Base-by-base conservation (phyloP, 805 yeast genomes). In the Yamadazyma scolyti region DNA sequence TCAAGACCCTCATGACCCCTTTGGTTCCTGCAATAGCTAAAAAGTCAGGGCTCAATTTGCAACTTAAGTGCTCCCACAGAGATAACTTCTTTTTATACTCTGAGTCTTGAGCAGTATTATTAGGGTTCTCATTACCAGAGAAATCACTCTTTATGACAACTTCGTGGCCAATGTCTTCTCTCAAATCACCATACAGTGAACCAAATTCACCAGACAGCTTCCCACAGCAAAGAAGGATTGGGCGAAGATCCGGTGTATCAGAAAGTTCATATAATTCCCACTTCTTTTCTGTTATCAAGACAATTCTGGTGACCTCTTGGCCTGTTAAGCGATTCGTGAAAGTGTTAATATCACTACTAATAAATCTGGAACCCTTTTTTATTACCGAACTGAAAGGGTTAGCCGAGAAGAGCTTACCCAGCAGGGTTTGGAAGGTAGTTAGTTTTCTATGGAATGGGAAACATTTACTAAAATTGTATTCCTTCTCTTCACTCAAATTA, bases 361-460 rank as follows among this genome's bases (percentile, higher is more conserved):
- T 48, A 33, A 55, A 61, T 13, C 59, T 41, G 5, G 51, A 23
- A 8, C 40, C 34, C 36, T 55, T 60, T 32, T 50, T 61, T 15
- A 52, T 39, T 27, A 55, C 46, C 3, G 47, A 27, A 5, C 35
- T 22, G 28, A 42, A 42, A 8, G 45, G 43, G 9, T 48, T 40
- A n/a, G 49, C 30, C 35, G 32, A 54, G 37, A 36, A 52, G 30
- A 31, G 44, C 40, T 54, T 61, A 68, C 26, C 77, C 67, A 37
- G 83, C 68, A 31, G 87, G 54, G 56, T 77, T 60, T 42, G 77
- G 65, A 49, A 73, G 60, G 43, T 71, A 39, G 58, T 70, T 61
- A 30, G 76, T 60, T 54, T 79, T 37, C 95, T 68, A 50, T 82
- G 84, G 33, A 78, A 75, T 0, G 97, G 97, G 56, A 86, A 88